phyloP scores from a whole-genome alignment of 2,329 filamentous ascomycete species.

The Epichloe typhina region DNA sequence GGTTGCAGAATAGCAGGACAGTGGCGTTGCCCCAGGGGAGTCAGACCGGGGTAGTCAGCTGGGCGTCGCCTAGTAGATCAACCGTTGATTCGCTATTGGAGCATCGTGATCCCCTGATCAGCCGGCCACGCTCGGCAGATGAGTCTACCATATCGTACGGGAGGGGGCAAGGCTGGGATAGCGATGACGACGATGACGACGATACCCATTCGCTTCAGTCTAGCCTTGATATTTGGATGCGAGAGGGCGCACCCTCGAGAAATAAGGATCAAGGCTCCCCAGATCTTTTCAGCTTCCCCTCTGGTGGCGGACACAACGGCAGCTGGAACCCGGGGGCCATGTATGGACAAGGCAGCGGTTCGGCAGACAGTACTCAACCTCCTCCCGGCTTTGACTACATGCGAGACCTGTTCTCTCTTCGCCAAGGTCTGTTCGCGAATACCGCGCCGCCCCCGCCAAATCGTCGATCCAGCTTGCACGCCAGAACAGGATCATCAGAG shows the following conservation, averaged over 20 bases:
- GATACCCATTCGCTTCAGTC: slow-evolving; percentile 31
- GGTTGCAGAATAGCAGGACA: slow-evolving; percentile 1
- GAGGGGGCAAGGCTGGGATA: slow-evolving; percentile 30
- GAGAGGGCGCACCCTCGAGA: slow-evolving; percentile 30
- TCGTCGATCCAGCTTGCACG: slow-evolving; percentile 40
- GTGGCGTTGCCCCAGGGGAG: not conserved
- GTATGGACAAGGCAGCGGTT: slow-evolving; percentile 23
- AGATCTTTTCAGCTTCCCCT: slow-evolving; percentile 42
- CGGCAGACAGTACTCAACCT: slow-evolving; percentile 13
- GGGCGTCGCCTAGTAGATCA: slow-evolving; percentile 1
- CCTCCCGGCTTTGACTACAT: slow-evolving; percentile 26
- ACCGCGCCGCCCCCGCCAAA: slow-evolving; percentile 35
- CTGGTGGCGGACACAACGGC: slow-evolving; percentile 15
- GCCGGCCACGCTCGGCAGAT: slow-evolving; percentile 33
- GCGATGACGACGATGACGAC: slow-evolving; percentile 29
- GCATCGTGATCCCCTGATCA: slow-evolving; percentile 13
- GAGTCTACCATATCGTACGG: slow-evolving; percentile 30
- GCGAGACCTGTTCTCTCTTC: slow-evolving; percentile 31
- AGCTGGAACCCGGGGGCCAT: slow-evolving; percentile 36
- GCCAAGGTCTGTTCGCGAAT: slow-evolving; percentile 25
- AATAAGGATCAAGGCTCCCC: slow-evolving; percentile 27
- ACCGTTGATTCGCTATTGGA: slow-evolving; percentile 8
- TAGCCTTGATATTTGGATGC: slow-evolving; percentile 45
- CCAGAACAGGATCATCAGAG: slow-evolving; percentile 25
- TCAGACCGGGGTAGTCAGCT: slow-evolving; percentile 1